phyloP scores from a whole-genome alignment of 306 rosid species.

The Fagus sylvatica region DNA sequence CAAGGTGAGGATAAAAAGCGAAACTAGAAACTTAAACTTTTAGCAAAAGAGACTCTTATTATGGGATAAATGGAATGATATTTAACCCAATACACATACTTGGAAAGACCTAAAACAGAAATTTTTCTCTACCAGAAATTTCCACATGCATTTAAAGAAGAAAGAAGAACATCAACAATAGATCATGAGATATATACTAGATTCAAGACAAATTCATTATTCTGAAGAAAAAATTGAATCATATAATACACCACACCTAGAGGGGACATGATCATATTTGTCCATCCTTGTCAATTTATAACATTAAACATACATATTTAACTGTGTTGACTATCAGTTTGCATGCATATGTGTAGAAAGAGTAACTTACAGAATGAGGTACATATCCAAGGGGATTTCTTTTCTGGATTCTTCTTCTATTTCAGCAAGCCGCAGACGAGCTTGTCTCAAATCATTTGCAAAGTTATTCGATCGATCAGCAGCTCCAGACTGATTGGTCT shows the following conservation, averaged over 20 bases:
- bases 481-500: conserved; percentile 43
- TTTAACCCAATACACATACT: not conserved
- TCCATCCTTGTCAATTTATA: not conserved
- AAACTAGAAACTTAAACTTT: not conserved
- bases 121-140: not conserved
- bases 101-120: not conserved
- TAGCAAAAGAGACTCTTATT: not conserved
- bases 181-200: not conserved
- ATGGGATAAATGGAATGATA: not conserved
- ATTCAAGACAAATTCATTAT: not conserved
- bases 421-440: conserved; percentile 65
- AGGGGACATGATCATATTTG: not conserved
- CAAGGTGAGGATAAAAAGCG: not conserved
- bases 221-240: no score
- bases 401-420: conserved; percentile 84
- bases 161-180: not conserved
- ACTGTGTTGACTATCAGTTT: not conserved
- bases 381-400: conserved; percentile 86
- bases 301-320: not conserved
- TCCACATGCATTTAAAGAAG: not conserved
- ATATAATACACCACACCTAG: not conserved
- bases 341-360: conserved; percentile 1
- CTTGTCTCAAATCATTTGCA: conserved; percentile 79
- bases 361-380: conserved; percentile 83
- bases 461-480: conserved; percentile 58